Base-by-base conservation (phyloP, 305 asterid species). In the Fraxinus latifolia region DNA sequence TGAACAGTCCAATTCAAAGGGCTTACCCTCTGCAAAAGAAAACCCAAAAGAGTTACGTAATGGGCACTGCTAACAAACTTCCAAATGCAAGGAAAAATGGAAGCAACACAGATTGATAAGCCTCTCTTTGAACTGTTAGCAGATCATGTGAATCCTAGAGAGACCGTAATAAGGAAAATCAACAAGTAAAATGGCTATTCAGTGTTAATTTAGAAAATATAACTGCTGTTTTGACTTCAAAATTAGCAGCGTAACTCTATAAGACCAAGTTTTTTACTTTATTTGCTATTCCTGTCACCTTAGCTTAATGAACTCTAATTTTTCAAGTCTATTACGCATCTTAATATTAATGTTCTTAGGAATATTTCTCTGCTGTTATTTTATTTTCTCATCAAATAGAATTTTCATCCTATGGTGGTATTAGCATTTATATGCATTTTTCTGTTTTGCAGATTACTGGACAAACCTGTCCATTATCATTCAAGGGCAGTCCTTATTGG, bases 401-500 rank as follows among this genome's bases (percentile, higher is more conserved):
- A 31, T 73, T 77, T 44, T 42, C 37, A 23, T 79, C 60, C 77
- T 31, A 53, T 19, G 75, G 50, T 23, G 78, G 53, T 7, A 74
- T 76, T 32, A 53, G 19, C 42, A 77, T 76, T 42, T 33, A 60
- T 68, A 5, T 77, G 23, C 70, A 14, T 19, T 36, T 47, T 60
- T 14, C 80, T 58, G 23, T 80, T 76, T 83, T 82, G 80, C 95
- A 94, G 98, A 92, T 95, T 74, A 84, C 97, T 19, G 97, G 97
- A 82, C 97, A 91, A 71, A 87, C 97, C 60, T 90, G 97, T 84
- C 93, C 93, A 33, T 83, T 94, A 79, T 92, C 98, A 0, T 92
- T 92, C 79, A 92, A 94, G 90, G 98, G 97, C 78, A 95, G 97
- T 88, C 98, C 98, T 74, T 96, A 96, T 82, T 93, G 99, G 99